Evolutionary conservation across 805 yeast genomes (phyloP).

Genomic region (Candida morakotiae): DNA sequence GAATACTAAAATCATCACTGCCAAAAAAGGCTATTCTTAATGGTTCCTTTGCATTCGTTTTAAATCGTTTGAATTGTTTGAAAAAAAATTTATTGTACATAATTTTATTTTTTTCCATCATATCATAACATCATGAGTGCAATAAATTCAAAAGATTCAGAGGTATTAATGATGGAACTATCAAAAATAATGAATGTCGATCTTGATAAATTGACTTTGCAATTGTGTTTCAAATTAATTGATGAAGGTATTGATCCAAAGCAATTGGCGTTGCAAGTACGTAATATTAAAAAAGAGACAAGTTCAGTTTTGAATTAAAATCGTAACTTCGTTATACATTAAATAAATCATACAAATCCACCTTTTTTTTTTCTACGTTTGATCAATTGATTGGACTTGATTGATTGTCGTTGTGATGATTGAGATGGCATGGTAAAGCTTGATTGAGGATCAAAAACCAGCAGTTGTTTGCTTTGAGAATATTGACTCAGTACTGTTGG

Average conservation of each 20-base stretch:
- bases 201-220: constrained; percentile 26
- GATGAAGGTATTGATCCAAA: constrained; percentile 39
- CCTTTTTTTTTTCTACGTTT: constrained; percentile 41
- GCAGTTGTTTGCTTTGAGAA: neutral
- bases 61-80: neutral
- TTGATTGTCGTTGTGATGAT: constrained; percentile 1
- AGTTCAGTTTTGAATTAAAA: constrained; percentile 10
- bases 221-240: constrained; percentile 27
- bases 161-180: constrained; percentile 17
- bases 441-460: constrained; percentile 2
- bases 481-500: neutral
- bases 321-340: constrained; percentile 1
- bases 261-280: constrained; percentile 22
- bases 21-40: constrained; percentile 66
- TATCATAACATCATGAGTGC: neutral
- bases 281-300: constrained; percentile 24
- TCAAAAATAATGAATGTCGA: constrained; percentile 20
- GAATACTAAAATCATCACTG: constrained; percentile 65
- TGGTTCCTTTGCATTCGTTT: constrained; percentile 4
- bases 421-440: constrained; percentile 1
- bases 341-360: constrained; percentile 40
- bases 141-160: constrained; percentile 8
- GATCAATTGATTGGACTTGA: constrained; percentile 8
- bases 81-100: neutral
- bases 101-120: neutral